Evolutionary conservation across 2,329 filamentous ascomycete species (phyloP).

Genomic region (Ascochyta viciae-villosae): DNA sequence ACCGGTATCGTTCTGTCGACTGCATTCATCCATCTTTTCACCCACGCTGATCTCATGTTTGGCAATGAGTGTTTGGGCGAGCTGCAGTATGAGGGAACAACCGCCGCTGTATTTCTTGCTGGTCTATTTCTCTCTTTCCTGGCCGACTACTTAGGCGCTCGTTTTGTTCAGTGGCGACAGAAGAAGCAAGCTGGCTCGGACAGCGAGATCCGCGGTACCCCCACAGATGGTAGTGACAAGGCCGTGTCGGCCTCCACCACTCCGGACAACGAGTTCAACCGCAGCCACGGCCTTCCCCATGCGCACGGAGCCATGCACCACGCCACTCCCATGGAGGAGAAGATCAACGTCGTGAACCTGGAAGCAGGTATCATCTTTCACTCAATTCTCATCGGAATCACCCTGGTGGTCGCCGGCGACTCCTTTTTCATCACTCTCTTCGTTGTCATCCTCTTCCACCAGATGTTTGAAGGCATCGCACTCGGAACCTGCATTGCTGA

Average conservation of each 20-base stretch:
- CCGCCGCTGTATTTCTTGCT: conserved; percentile 75
- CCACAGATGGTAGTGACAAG: conserved; percentile 24
- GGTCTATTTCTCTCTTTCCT: conserved; percentile 76
- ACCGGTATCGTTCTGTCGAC: conserved; percentile 77
- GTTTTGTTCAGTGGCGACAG: conserved; percentile 57
- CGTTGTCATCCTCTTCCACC: conserved; percentile 76
- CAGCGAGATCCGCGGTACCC: conserved; percentile 21
- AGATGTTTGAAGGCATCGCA: conserved; percentile 79
- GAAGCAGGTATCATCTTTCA: conserved; percentile 80
- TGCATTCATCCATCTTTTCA: conserved; percentile 74
- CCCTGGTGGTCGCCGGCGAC: conserved; percentile 62
- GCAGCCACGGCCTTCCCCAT: conserved; percentile 24
- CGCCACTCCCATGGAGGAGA: conserved; percentile 45
- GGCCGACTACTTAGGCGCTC: conserved; percentile 71
- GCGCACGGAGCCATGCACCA: conserved; percentile 31
- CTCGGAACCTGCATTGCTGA: conserved; percentile 74
- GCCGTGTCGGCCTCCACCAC: conserved; percentile 16
- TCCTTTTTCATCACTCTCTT: conserved; percentile 60
- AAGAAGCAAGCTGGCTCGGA: conserved; percentile 24
- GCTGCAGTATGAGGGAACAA: conserved; percentile 71
- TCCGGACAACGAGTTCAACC: conserved; percentile 23
- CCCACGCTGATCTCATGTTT: conserved; percentile 77
- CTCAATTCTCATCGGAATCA: conserved; percentile 70
- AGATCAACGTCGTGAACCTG: conserved; percentile 71
- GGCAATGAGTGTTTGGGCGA: conserved; percentile 71